Evolutionary conservation across 768 basidiomycete genomes (phyloP), one percentile per base, ranked within the genome.

Genomic region (Lactarius pseudohatsudake): DNA sequence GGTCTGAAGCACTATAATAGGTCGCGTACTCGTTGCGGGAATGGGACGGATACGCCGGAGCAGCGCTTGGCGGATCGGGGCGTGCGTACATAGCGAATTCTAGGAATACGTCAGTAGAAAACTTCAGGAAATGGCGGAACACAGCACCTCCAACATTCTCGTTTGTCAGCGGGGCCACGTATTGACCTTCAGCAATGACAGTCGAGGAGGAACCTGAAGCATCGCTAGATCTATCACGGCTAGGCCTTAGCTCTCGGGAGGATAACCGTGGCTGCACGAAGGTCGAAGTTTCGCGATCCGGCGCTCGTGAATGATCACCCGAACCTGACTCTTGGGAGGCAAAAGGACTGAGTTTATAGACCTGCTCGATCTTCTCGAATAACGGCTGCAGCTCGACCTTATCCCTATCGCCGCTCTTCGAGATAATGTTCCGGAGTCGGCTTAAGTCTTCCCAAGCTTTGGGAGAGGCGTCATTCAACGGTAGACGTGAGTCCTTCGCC

Each of bases 351-450:
- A 40, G 16, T n/a, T 22, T 9, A 1, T 40, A 1, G 1, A 64
- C n/a, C 13, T 47, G 34, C 16, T 64, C 57, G 18, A 64, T 30
- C 34, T 57, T 50, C 13, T 38, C 43, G 32, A 64, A 8, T 26
- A 64, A 45, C 20, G 43, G 34, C 45, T 38, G 34, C 16, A 58
- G 20, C 26, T 38, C 53, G 30, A 20, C 56, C 26, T 9, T 15
- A 6, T 20, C 32, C 30, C 18, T 20, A 22, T 15, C 4, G 34
- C 26, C 1, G 15, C 26, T 26, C 22, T n/a, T n/a, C 28, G 34
- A 16, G 16, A 22, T 22, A 18, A 16, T 4, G 28, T 26, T 20
- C 11, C 34, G 47, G n/a, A 59, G 45, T 1, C 43, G 20, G 10
- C 53, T 22, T 9, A 64, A 41, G n/a, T 15, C 45, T 8, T 20